Evolutionary conservation across 2,329 filamentous ascomycete genomes (phyloP), one percentile per base, ranked within the genome.

Genomic region (Cercospora sesami): DNA sequence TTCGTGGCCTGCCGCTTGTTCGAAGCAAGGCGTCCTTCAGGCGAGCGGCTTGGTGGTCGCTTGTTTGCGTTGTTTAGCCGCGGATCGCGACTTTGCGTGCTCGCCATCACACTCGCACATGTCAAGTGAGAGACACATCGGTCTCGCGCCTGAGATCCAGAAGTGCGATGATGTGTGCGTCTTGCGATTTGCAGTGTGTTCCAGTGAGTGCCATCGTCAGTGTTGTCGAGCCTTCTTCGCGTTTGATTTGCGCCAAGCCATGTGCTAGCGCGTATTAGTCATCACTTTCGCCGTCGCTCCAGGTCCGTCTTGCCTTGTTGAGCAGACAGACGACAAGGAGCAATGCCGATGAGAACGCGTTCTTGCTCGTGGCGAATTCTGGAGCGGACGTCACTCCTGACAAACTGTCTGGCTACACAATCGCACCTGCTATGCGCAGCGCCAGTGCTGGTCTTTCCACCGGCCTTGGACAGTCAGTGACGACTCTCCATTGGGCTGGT

Each of bases 21-120:
- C 10, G 57, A 48, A 18, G 53, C 42, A 33, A 39, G 45, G 36
- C 36, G 45, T 57, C 63, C 55, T 26, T 65, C 63, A 9, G 63
- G 63, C 26, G 63, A 65, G 18, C 57, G 63, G 59, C 63, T 65
- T n/a, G 55, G 23, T 2, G 36, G 36, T 14, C 63, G 55, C 31
- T 65, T 65, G n/a, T 42, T 23, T 28, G 45, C 14, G 28, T 59
- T 39, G 18, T 61, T 60, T 7, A 53, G 26, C 14, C 63, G 63
- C 18, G 57, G 57, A 9, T 65, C 63, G 55, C 53, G 63, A 53
- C 21, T 42, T 16, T 39, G 26, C 18, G 31, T 57, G 48, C 62
- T 64, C 31, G 62, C 31, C 62, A 64, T 64, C 5, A 28, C 53
- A 58, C 26, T 58, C 26, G 7, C 53, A 28, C 53, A 31, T 28